These are phyloP conservation scores for Cyberlindnera bimundalis DNA, from an alignment of 805 yeast genomes.

Conservation along the genomic window DNA sequence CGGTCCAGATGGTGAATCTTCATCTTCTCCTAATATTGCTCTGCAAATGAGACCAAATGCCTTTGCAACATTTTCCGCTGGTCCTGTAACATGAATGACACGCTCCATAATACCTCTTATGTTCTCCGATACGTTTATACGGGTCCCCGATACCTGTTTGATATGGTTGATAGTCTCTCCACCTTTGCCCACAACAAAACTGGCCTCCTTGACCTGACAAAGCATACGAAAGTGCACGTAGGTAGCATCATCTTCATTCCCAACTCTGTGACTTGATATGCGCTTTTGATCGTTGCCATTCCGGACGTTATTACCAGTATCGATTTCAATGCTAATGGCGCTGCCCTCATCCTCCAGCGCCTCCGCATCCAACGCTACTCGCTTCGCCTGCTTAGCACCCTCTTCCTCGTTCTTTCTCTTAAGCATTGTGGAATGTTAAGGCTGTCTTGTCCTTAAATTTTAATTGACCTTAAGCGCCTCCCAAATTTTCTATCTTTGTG, in stretches of 20 bases:
- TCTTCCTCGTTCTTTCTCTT: constrained; percentile 71
- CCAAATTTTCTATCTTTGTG: background rate
- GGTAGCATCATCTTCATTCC: constrained; percentile 47
- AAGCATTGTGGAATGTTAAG: constrained; percentile 13
- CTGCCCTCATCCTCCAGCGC: constrained; percentile 34
- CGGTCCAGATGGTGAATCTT: constrained; percentile 55
- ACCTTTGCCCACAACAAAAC: constrained; percentile 70
- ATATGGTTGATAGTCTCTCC: constrained; percentile 71
- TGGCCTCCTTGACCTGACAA: constrained; percentile 73
- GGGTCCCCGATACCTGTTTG: constrained; percentile 58
- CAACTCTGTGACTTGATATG: constrained; percentile 30
- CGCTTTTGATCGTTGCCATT: constrained; percentile 1
- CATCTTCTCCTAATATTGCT: constrained; percentile 62
- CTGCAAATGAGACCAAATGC: constrained; percentile 75
- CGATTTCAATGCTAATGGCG: constrained; percentile 5
- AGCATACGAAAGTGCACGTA: constrained; percentile 70
- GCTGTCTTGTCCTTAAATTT: background rate
- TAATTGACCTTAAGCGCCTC: background rate
- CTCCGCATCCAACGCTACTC: constrained; percentile 70
- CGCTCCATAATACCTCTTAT: constrained; percentile 70
- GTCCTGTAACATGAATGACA: constrained; percentile 68
- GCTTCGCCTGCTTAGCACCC: constrained; percentile 39
- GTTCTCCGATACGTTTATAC: constrained; percentile 71
- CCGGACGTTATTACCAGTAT: constrained; percentile 10
- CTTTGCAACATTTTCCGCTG: constrained; percentile 74